Conservation (phyloP, 495 filamentous ascomycete species). For the Aspergillus funiculosus region DNA sequence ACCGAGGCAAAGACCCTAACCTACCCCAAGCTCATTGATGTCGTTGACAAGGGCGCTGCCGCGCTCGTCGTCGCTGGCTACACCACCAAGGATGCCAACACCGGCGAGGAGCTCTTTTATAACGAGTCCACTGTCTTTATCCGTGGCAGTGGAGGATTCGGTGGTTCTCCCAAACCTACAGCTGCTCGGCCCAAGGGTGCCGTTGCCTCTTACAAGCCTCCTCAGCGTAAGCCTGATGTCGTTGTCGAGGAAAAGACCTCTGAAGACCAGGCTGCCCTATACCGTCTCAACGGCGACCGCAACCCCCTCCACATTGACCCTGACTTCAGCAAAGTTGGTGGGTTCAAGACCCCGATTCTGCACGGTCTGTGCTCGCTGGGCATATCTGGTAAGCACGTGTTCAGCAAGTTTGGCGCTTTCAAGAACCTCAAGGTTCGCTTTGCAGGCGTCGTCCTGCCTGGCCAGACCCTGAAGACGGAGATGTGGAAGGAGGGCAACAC, state of each 20-base stretch:
- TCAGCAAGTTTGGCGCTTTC: constrained; percentile 74
- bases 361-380: constrained; percentile 97
- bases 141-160: constrained; percentile 88
- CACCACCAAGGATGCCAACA: constrained; percentile 71
- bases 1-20: constrained; percentile 76
- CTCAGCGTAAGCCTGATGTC: constrained; percentile 68
- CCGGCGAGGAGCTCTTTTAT: constrained; percentile 89
- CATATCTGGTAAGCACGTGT: constrained; percentile 82
- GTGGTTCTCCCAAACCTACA: constrained; percentile 70
- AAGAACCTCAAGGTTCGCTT: constrained; percentile 97
- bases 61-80: constrained; percentile 75
- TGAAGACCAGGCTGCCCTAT: constrained; percentile 92
- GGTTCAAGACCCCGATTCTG: constrained; percentile 91
- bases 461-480: constrained; percentile 91
- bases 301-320: constrained; percentile 96
- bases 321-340: constrained; percentile 87
- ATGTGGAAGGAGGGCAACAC: constrained; percentile 95
- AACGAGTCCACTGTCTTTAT: constrained; percentile 92
- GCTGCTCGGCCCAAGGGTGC: constrained; percentile 65
- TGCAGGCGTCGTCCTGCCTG: constrained; percentile 85
- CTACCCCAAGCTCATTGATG: constrained; percentile 83
- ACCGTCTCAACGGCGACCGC: constrained; percentile 86
- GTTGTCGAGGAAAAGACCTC: constrained; percentile 86
- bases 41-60: constrained; percentile 91
- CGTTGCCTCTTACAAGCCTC: constrained; percentile 71